Evolutionary conservation across 2,329 filamentous ascomycete genomes (phyloP), one percentile per base, ranked within the genome.

Genomic region (Nothopassalora personata): DNA sequence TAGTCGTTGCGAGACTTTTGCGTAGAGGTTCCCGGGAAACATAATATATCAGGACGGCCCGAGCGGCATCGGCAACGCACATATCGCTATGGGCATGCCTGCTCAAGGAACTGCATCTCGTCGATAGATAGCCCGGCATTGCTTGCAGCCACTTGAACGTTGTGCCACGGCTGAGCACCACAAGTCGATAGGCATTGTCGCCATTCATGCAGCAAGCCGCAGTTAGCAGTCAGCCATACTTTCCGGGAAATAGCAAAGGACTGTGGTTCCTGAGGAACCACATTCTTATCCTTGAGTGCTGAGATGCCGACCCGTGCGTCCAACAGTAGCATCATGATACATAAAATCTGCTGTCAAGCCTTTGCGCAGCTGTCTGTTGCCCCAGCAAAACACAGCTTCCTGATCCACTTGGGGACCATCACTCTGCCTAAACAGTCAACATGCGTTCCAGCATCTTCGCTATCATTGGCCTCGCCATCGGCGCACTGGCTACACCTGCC

Each of bases 401-500:
- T 15, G 7, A 8, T 36, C 34, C 15, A 36, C 34, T 36, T 36
- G 34, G 10, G 8, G 34, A 8, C 8, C 34, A 36, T 11, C 34
- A 36, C 34, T 36, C 15, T 36, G 34, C 34, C 34, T 36, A 10
- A 10, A 36, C 7, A 36, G 10, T 36, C 34, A 58, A 55, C n/a
- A 60, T 60, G 52, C 55, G 53, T n/a, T 34, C 49, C 27, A 48
- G 53, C n/a, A 9, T 60, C 33, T 11, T 54, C 36, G 23, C 54
- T 18, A 43, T 56, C 48, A 43, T 49, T 11, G 53, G 39, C 56
- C 46, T 59, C 19, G 49, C 57, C 23, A 27, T 50, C 30, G 53
- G 49, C 43, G 11, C 36, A 6, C 23, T 47, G 7, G 51, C 54
- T 4, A 33, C 11, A n/a, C 45, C 30, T 28, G 62, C 65, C 55